These are phyloP conservation scores for Blastomyces gilchristii DNA, from an alignment of 2,329 filamentous ascomycete genomes.

Conservation along the genomic window DNA sequence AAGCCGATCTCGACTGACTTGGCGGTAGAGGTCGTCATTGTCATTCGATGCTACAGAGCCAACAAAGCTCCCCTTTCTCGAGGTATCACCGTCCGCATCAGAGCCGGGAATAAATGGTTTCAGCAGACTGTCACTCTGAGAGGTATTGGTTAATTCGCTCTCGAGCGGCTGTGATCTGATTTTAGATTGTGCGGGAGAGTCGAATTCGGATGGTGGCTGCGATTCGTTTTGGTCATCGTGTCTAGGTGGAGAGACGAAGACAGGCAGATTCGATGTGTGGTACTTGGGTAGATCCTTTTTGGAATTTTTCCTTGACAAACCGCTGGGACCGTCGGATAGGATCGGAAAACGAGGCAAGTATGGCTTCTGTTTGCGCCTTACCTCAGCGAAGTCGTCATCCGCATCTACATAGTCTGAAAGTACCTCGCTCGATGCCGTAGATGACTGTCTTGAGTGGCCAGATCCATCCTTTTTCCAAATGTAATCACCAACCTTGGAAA, in stretches of 20 bases:
- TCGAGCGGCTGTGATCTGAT: neutral
- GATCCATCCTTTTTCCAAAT: constrained; percentile 48
- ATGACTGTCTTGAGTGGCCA: constrained; percentile 34
- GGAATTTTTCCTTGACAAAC: constrained; percentile 24
- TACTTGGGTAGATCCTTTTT: constrained; percentile 31
- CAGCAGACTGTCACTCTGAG: neutral
- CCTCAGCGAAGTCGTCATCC: constrained; percentile 35
- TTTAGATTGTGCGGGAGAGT: constrained; percentile 4
- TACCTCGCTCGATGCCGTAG: constrained; percentile 35
- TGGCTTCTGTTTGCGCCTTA: constrained; percentile 20
- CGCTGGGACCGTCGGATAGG: constrained; percentile 26
- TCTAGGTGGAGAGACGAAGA: constrained; percentile 41
- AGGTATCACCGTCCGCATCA: neutral
- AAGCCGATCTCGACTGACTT: constrained; percentile 27
- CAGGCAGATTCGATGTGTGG: constrained; percentile 39
- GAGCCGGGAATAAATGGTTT: neutral
- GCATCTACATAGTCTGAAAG: constrained; percentile 39
- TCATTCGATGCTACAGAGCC: neutral
- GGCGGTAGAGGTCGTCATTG: constrained; percentile 22
- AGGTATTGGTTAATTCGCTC: neutral
- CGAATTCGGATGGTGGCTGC: constrained; percentile 11
- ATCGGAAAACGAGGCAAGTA: constrained; percentile 26
- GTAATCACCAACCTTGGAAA: constrained; percentile 51
- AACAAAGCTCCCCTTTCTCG: neutral
- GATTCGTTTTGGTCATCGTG: constrained; percentile 21